Evolutionary conservation across 192 early-diverging fungal genomes (phyloP).

Genomic region (Coemansia sp.): DNA sequence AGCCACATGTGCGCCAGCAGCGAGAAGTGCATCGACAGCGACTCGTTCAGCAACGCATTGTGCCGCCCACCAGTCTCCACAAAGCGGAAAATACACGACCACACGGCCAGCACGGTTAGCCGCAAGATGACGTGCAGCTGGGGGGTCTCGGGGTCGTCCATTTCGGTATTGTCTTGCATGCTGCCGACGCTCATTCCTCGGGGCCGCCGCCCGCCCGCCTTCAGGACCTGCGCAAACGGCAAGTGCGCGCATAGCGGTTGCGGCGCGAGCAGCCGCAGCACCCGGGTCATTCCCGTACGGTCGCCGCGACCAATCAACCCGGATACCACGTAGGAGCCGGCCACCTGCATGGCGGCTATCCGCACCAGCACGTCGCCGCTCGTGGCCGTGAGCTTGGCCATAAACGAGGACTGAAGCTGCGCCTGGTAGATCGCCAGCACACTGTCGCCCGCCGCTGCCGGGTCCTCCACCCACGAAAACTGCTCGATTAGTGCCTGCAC

Average conservation of each 20-base stretch:
- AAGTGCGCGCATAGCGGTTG: slow-evolving; percentile 9
- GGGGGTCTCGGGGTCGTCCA: neutral
- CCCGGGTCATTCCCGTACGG: slow-evolving; percentile 17
- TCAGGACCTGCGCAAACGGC: neutral
- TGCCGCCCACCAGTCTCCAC: neutral
- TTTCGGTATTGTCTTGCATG: too few relatives aligned
- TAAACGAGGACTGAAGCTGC: slow-evolving; percentile 88
- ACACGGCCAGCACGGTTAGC: slow-evolving; percentile 23
- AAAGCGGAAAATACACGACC: slow-evolving; percentile 17
- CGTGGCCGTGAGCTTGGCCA: slow-evolving; percentile 57
- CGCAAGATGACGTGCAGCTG: slow-evolving; percentile 24
- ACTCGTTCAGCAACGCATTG: slow-evolving; percentile 9
- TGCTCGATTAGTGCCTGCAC: slow-evolving; percentile 74
- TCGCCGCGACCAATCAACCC: slow-evolving; percentile 16
- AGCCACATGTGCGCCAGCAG: slow-evolving; percentile 32
- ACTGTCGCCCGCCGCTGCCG: slow-evolving; percentile 70
- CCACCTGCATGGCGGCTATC: slow-evolving; percentile 24
- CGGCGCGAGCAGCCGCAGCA: slow-evolving; percentile 40
- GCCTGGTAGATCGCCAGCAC: slow-evolving; percentile 92
- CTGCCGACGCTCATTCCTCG: too few relatives aligned
- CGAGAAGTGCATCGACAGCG: slow-evolving; percentile 20
- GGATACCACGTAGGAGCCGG: slow-evolving; percentile 28
- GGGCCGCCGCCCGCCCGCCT: too few relatives aligned
- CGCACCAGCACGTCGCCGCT: neutral
- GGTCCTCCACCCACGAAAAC: slow-evolving; percentile 78